phyloP scores from a whole-genome alignment of 139 green algal species.

The Closterium sp. region DNA sequence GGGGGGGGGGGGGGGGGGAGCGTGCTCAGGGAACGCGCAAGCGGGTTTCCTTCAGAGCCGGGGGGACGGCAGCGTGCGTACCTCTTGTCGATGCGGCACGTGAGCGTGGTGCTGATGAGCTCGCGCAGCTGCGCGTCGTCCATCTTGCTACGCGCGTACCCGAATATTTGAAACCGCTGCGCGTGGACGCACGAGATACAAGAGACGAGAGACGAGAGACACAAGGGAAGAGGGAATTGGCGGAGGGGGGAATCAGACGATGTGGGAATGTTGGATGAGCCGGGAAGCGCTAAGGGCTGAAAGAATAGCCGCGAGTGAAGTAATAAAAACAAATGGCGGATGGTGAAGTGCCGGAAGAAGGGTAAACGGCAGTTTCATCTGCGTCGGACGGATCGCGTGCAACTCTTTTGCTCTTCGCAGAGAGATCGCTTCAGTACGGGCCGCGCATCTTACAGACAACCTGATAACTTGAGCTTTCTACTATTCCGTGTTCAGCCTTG shows the following conservation, averaged over 20 bases:
- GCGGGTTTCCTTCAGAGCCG: background rate
- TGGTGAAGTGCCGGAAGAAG: too few species aligned
- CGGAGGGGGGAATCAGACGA: background rate
- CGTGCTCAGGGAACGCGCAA: background rate
- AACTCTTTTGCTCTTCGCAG: too few species aligned
- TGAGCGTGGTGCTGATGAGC: constrained; percentile 76
- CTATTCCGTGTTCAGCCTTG: too few species aligned
- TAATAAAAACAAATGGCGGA: too few species aligned
- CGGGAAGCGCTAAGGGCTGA: too few species aligned
- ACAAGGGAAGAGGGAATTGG: background rate
- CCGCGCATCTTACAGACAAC: too few species aligned
- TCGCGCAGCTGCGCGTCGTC: constrained; percentile 79
- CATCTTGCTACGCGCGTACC: constrained; percentile 91
- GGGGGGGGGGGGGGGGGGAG: too few species aligned
- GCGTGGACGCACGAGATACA: background rate
- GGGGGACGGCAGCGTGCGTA: background rate
- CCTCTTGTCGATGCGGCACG: constrained; percentile 69
- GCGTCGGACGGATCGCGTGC: too few species aligned
- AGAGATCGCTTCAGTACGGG: too few species aligned
- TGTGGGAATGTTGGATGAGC: background rate
- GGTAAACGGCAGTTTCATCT: too few species aligned
- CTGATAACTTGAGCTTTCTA: too few species aligned
- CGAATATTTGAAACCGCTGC: constrained; percentile 87
- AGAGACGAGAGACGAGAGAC: background rate
- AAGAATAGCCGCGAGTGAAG: too few species aligned